phyloP scores from a whole-genome alignment of 768 basidiomycete species.

The Lactarius akahatsu region DNA sequence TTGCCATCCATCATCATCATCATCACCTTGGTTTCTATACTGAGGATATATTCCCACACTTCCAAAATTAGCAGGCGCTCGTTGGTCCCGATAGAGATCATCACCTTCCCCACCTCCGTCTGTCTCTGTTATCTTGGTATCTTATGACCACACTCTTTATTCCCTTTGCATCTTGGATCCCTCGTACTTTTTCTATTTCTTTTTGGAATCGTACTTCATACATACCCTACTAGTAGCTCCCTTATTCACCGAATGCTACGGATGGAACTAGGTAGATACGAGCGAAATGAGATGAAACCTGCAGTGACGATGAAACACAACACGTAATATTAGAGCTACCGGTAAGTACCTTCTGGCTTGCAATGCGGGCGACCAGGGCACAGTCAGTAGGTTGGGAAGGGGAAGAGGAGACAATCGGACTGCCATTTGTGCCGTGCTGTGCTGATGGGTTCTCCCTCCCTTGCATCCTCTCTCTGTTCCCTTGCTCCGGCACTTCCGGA shows the following conservation, averaged over 20 bases:
- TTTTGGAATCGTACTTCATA: slow-evolving; percentile 11
- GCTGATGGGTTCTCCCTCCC: neutral
- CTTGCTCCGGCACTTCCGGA: neutral
- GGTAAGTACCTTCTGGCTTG: slow-evolving; percentile 9
- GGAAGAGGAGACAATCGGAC: slow-evolving; percentile 3
- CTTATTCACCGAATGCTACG: slow-evolving; percentile 11
- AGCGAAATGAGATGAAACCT: slow-evolving; percentile 16
- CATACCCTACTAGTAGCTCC: slow-evolving; percentile 14
- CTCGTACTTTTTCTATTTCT: neutral
- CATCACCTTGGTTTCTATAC: slow-evolving; percentile 5
- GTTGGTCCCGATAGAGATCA: slow-evolving; percentile 17
- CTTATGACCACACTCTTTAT: slow-evolving; percentile 8
- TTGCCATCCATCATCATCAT: slow-evolving; percentile 6
- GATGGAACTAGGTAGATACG: slow-evolving; percentile 14
- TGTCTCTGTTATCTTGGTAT: neutral
- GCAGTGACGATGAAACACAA: slow-evolving; percentile 22
- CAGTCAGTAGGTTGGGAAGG: neutral
- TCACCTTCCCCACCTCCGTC: neutral
- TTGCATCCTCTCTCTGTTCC: neutral
- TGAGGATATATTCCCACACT: slow-evolving; percentile 6
- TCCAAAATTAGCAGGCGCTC: slow-evolving; percentile 17
- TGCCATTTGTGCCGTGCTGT: slow-evolving; percentile 8
- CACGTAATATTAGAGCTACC: neutral
- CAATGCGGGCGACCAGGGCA: neutral
- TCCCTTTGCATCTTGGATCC: slow-evolving; percentile 6